Conservation (phyloP, 805 yeast genomes). For the Komagataella ulmi region DNA sequence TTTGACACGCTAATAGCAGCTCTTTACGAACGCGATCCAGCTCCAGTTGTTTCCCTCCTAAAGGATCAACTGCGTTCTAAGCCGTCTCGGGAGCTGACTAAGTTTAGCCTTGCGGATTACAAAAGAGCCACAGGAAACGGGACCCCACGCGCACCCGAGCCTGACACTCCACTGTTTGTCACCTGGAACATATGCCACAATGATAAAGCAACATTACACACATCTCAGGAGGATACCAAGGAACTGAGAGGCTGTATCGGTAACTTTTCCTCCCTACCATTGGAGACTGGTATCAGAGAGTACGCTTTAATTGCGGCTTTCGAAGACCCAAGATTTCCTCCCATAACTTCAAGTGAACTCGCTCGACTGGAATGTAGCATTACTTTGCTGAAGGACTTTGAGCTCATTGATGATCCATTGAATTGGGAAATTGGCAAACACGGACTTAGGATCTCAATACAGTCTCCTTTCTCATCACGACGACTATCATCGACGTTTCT, state of each 20-base stretch:
- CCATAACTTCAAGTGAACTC: slow-evolving; percentile 46
- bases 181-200: slow-evolving; percentile 57
- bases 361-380: slow-evolving; percentile 39
- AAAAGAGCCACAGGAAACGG: slow-evolving; percentile 1
- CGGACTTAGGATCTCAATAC: slow-evolving; percentile 50
- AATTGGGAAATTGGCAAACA: slow-evolving; percentile 80
- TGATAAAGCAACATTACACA: background rate
- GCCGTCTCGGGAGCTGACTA: background rate
- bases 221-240: slow-evolving; percentile 12
- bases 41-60: slow-evolving; percentile 3
- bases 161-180: slow-evolving; percentile 56
- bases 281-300: slow-evolving; percentile 43
- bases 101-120: slow-evolving; percentile 4
- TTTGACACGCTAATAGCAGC: slow-evolving; percentile 22
- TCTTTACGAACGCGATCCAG: slow-evolving; percentile 8
- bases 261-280: slow-evolving; percentile 47
- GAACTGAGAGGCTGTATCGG: slow-evolving; percentile 88
- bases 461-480: slow-evolving; percentile 12
- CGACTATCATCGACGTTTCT: slow-evolving; percentile 65
- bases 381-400: slow-evolving; percentile 52
- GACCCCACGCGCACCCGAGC: background rate
- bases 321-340: slow-evolving; percentile 66
- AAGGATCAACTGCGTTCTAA: background rate
- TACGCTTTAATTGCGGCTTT: slow-evolving; percentile 63
- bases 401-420: slow-evolving; percentile 30